A percentile compares a stretch with the other conserved stretches of the same genome.
Evolutionary conservation across 164 flowering plant genomes (phyloP).

Genomic region (Echeveria elegans): DNA sequence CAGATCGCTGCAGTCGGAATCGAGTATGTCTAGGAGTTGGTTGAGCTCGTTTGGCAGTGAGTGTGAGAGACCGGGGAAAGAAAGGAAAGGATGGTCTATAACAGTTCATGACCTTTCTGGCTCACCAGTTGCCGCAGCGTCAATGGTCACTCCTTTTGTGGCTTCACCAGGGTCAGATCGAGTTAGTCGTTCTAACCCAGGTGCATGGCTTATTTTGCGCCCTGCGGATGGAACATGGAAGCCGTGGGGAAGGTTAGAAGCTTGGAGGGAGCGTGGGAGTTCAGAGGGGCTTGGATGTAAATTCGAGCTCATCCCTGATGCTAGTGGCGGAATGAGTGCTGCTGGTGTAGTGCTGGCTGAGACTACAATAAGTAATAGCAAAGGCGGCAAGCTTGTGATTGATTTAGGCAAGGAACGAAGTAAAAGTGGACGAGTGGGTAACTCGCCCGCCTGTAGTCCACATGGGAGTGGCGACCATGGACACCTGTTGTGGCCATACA

Average conservation of each 20-base stretch:
- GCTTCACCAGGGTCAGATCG: conserved; percentile 46
- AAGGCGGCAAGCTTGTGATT: conserved; percentile 45
- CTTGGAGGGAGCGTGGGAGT: conserved; percentile 41
- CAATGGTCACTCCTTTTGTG: conserved; percentile 68
- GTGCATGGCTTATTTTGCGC: conserved; percentile 61
- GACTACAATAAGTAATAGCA: conserved; percentile 22
- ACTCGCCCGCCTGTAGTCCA: conserved; percentile 30
- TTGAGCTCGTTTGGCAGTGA: conserved; percentile 10
- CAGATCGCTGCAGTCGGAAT: conserved; percentile 30
- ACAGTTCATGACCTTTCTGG: conserved; percentile 67
- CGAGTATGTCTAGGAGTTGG: conserved; percentile 30
- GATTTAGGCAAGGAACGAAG: conserved; percentile 20
- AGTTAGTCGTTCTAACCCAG: conserved; percentile 55
- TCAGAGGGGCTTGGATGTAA: conserved; percentile 33
- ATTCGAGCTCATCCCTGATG: conserved; percentile 37
- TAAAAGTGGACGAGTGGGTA: background rate
- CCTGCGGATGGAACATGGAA: conserved; percentile 46
- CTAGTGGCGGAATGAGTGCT: background rate
- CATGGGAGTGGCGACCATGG: conserved; percentile 28
- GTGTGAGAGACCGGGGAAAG: conserved; percentile 25
- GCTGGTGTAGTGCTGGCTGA: conserved; percentile 2
- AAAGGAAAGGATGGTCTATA: conserved; percentile 62
- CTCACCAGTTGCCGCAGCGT: conserved; percentile 59
- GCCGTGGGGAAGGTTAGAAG: conserved; percentile 72
- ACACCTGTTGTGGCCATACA: conserved; percentile 23